Base-by-base conservation (phyloP, 768 basidiomycete species). In the Pulveroboletus sp. region DNA sequence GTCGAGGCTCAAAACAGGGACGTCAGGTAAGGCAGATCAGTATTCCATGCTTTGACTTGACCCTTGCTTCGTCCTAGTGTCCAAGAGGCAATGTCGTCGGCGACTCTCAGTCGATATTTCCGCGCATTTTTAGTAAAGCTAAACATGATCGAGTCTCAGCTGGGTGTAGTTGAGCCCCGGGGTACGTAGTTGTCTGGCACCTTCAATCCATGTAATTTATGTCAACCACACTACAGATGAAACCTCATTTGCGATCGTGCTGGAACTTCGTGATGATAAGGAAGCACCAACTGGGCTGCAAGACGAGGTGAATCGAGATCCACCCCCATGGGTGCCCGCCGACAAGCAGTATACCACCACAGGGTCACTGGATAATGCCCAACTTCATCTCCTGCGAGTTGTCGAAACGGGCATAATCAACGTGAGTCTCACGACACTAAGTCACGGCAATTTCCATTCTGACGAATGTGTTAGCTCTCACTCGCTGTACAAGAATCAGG, bases 361-460 rank as follows among this genome's bases (percentile, higher is more conserved):
- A 14, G 86, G 81, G 13, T 70, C 74, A 14, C 73, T 80, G n/a
- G 81, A 86, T 28, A 67, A 79, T 35, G 79, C 85, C 26, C 83
- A 90, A 63, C 69, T 89, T 15, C 83, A 87, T 57, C 76, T 90
- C 71, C 69, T 93, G 46, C 77, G 89, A 21, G 84, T 84, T 11
- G 86, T 92, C 7, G 87, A 90, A 57, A 92, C 89, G 1, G 89
- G 89, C 4, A 79, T 93, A 39, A 79, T 93, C 45, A 89, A 85
- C 62, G 90, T 84, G 62, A 59, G 80, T 59, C 30, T 42, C 18
- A 6, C 41, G 51, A 11, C 30, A 21, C 21, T 21, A 21, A 17
- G 38, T 54, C 24, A 4, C 9, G 14, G 8, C 13, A 27, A 36
- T 51, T 11, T 18, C 31, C 18, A 47, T 17, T 24, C 41, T 54